Evolutionary conservation across 2,329 filamentous ascomycete genomes (phyloP), one percentile per base, ranked within the genome.

Genomic region (Colletotrichum chrysophilum): DNA sequence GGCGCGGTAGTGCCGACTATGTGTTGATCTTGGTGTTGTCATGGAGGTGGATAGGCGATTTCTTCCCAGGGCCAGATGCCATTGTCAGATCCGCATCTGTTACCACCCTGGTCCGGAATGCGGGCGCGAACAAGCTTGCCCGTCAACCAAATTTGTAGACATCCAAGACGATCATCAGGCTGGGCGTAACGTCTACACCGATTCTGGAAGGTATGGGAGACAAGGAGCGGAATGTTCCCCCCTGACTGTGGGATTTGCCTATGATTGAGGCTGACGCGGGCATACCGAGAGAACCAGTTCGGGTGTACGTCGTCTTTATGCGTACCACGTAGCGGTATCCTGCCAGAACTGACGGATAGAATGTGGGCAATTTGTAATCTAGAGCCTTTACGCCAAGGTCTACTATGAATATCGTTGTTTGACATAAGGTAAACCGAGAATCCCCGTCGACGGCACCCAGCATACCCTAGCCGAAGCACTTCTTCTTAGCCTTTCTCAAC

Each of bases 101-200:
- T 72, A 62, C 55, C 30, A 72, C 70, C 36, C 64, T 52, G 26
- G 64, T 8, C 21, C 64, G 70, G 64, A 38, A 72, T 72, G 64
- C 64, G 70, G 70, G 70, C 70, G 64, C 13, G 24, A 64, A 64
- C n/a, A 64, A 38, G 61, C 61, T 64, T 38, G 26, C 60, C n/a
- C 13, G 18, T 64, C n/a, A 64, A 32, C 30, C 24, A 28, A 43
- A 64, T 36, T 16, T 38, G 32, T 64, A 32, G 30, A 64, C 30
- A 24, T 64, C 14, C n/a, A 30, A 38, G 61, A 7, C 34, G 30
- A 24, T 26, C 34, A 64, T 28, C 9, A n/a, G 32, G 30, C 61
- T 36, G 61, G n/a, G 16, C 34, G 32, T 16, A 36, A 12, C 24
- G 14, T 38, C n/a, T 18, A 21, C 34, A 18, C 61, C n/a, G 21